Evolutionary conservation across 768 basidiomycete genomes (phyloP).

Genomic region (Daedalea quercina): DNA sequence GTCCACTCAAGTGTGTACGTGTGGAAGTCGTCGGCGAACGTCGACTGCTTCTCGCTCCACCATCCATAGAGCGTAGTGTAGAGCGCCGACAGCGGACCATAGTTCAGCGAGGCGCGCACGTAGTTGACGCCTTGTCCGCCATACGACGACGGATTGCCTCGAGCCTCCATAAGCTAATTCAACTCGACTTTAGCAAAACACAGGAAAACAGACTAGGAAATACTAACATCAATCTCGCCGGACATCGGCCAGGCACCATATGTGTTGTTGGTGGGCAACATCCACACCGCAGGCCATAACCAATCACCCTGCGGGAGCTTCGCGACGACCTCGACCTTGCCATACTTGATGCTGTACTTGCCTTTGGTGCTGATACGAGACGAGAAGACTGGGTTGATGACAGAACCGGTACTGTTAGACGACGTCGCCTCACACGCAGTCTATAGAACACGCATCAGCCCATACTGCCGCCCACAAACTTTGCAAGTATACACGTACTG

Average conservation of each 20-base stretch:
- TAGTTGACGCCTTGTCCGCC: constrained; percentile 38
- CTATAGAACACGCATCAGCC: constrained; percentile 1
- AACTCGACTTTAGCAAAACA: neutral
- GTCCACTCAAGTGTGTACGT: constrained; percentile 58
- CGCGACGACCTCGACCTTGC: constrained; percentile 48
- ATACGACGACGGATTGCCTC: constrained; percentile 40
- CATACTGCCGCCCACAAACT: neutral
- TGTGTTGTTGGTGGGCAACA: constrained; percentile 37
- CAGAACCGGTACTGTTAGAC: constrained; percentile 24
- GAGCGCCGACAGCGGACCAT: constrained; percentile 47
- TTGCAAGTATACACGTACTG: neutral
- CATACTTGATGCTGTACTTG: constrained; percentile 43
- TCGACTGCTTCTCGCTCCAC: constrained; percentile 36
- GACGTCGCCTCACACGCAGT: constrained; percentile 41
- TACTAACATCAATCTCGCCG: constrained; percentile 55
- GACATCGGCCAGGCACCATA: constrained; percentile 49
- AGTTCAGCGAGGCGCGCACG: constrained; percentile 56
- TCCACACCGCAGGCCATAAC: constrained; percentile 39
- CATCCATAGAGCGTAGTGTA: constrained; percentile 38
- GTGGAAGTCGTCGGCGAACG: constrained; percentile 44
- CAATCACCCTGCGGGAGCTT: constrained; percentile 39
- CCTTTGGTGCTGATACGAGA: constrained; percentile 48
- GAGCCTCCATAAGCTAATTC: constrained; percentile 47
- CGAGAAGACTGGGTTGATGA: constrained; percentile 48
- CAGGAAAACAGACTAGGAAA: neutral